Base-by-base conservation (phyloP, 805 yeast species). In the Pichia cabralensis region DNA sequence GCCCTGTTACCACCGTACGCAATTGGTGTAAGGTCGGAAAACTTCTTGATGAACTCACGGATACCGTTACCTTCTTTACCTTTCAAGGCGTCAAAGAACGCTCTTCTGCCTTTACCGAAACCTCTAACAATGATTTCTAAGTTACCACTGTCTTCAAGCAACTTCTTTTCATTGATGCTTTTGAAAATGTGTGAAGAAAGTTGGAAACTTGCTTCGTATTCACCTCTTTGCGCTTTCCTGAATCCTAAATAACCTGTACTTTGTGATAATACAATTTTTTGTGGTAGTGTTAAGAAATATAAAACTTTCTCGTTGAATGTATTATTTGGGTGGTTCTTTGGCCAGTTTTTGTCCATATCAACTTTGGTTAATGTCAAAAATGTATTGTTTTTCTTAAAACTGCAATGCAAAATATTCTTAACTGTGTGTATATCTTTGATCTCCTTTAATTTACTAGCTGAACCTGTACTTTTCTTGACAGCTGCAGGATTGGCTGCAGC, bases 1-100 rank as follows among this genome's bases (percentile, higher is more conserved):
- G 95, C 68, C 49, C 92, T 74, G 30, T 73, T 79, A 67, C 97
- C 97, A 67, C 98, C 98, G 51, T 84, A 84, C 59, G 82, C 80
- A 64, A 89, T 68, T 38, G 72, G 72, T 6, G 98, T 85, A 44
- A 70, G 67, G 50, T 89, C 97, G 31, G 80, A 69, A 22, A 89
- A 62, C 49, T 86, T 74, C 22, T 71, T 69, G 25, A 92, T 70
- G 35, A 71, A 65, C n/a, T 69, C 67, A 52, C 84, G 71, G 26
- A 92, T 64, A 22, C 64, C 58, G 27, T 67, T 60, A 34, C 96
- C 96, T 64, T 89, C 97, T 53, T 81, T 82, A 47, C 96, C 96
- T 48, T 74, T 74, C 44, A 89, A 68, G 2, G 94, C 95, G 34
- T 76, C 78, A 36, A 76, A 61, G 46, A 92, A 88, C 2, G 95